Evolutionary conservation across 768 basidiomycete genomes (phyloP).

Genomic region (Strobilomyces confusus): DNA sequence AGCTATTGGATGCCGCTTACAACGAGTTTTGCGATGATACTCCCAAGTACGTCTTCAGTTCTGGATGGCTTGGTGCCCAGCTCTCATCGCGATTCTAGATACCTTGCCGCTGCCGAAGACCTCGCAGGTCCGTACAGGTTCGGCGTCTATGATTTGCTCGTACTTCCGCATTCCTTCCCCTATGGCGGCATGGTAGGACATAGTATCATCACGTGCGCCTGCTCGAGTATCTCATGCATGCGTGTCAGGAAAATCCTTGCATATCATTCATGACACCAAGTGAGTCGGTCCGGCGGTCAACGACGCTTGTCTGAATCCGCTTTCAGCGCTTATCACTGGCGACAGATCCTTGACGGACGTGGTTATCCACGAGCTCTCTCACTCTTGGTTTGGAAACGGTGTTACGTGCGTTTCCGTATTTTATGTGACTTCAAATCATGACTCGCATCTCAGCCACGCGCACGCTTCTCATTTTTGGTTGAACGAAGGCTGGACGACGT

Average conservation of each 20-base stretch:
- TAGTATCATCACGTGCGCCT: not conserved
- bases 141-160: slow-evolving; percentile 83
- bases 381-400: slow-evolving; percentile 93
- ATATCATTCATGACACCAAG: slow-evolving; percentile 86
- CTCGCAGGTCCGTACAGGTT: slow-evolving; percentile 76
- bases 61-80: no score
- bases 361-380: slow-evolving; percentile 80
- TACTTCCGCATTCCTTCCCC: slow-evolving; percentile 89
- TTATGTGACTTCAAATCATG: not conserved
- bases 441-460: slow-evolving; percentile 44
- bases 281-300: slow-evolving; percentile 27
- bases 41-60: slow-evolving; percentile 43
- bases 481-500: slow-evolving; percentile 93
- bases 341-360: slow-evolving; percentile 87
- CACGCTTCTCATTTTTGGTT: slow-evolving; percentile 83
- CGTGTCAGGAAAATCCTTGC: slow-evolving; percentile 77
- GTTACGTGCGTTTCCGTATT: slow-evolving; percentile 51
- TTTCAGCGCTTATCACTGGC: slow-evolving; percentile 72
- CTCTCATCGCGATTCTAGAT: slow-evolving; percentile 39
- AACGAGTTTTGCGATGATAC: slow-evolving; percentile 92
- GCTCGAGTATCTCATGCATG: not conserved
- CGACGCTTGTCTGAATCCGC: not conserved
- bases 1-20: slow-evolving; percentile 67
- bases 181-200: slow-evolving; percentile 77
- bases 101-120: slow-evolving; percentile 40